Evolutionary conservation across 2,329 filamentous ascomycete genomes (phyloP), one percentile per base, ranked within the genome.

Genomic region (Claviceps digitariae): DNA sequence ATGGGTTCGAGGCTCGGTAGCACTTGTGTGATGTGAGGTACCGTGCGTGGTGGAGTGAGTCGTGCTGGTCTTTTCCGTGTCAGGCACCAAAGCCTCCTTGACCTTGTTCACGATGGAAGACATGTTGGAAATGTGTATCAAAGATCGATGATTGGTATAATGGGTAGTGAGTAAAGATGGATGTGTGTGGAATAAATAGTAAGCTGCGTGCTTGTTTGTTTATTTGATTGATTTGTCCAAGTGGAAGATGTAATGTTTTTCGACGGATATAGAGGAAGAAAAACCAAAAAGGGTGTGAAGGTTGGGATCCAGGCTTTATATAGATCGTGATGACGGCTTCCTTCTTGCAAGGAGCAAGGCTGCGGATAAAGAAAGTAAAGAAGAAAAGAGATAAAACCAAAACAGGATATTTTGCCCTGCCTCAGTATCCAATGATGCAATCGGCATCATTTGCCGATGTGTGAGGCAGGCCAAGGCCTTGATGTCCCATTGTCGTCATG

Each of bases 31-130:
- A 43, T 57, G 55, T 13, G 56, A 48, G 12, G 54, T 52, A 31
- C 49, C 17, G 43, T 51, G 27, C 15, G 52, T 50, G 2, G 52
- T 50, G 2, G 53, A 47, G 31, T 50, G 45, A 7, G 27, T 46
- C 13, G 44, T 52, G 44, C 29, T 34, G 31, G 63, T 56, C 49
- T 59, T 60, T 57, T 57, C 52, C 38, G 74, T 69, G 66, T 75
- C 70, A 56, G 70, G 67, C 61, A 69, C 63, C 55, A 80, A 64
- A 57, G 70, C 75, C 4, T 80, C 76, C 74, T 81, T 81, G 65
- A 79, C 73, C 68, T 81, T 81, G 72, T 81, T 75, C 63, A 79
- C 66, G 62, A 81, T 68, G 60, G 67, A 67, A 66, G 78, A 78
- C 78, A 81, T 81, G 63, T 44, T 31, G 25, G 49, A 54, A 27